Percentiles rank a stretch among this genome's conserved stretches.
phyloP scores from a whole-genome alignment of 495 filamentous ascomycete species.

The Tuber melanosporum region DNA sequence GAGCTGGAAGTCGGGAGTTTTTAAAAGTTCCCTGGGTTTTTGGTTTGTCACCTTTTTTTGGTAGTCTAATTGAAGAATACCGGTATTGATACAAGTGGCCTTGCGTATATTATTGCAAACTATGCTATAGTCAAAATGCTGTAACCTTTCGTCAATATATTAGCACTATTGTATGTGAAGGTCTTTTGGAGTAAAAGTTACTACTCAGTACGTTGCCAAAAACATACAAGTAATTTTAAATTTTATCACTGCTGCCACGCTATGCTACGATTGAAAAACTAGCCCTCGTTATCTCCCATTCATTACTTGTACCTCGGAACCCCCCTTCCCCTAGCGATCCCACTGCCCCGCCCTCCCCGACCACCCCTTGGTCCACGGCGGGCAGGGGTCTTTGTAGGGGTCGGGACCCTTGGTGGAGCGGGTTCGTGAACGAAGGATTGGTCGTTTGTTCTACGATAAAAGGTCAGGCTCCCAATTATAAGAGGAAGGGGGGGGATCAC shows the following conservation, averaged over 20 bases:
- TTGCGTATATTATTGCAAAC: background rate
- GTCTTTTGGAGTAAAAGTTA: background rate
- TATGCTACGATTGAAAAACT: background rate
- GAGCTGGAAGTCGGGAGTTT: background rate
- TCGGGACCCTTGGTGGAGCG: constrained; percentile 59
- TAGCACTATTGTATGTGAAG: background rate
- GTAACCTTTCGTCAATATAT: background rate
- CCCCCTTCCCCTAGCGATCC: constrained; percentile 46
- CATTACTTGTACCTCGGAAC: constrained; percentile 8
- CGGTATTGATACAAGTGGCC: background rate
- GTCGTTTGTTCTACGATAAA: constrained; percentile 68
- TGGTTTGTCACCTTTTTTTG: background rate
- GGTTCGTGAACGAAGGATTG: constrained; percentile 88
- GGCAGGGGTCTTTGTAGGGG: constrained; percentile 45
- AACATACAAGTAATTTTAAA: background rate
- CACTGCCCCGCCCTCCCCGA: constrained; percentile 47
- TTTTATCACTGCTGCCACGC: background rate
- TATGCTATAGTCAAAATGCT: background rate
- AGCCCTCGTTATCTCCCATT: background rate
- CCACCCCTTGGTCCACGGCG: constrained; percentile 41
- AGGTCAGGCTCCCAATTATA: constrained; percentile 27
- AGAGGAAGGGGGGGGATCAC: constrained; percentile 36
- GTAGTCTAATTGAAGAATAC: background rate
- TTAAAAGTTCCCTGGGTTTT: background rate
- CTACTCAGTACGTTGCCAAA: background rate